Evolutionary conservation across 495 filamentous ascomycete species (phyloP).

Genomic region (Parachaetomium inaequale): DNA sequence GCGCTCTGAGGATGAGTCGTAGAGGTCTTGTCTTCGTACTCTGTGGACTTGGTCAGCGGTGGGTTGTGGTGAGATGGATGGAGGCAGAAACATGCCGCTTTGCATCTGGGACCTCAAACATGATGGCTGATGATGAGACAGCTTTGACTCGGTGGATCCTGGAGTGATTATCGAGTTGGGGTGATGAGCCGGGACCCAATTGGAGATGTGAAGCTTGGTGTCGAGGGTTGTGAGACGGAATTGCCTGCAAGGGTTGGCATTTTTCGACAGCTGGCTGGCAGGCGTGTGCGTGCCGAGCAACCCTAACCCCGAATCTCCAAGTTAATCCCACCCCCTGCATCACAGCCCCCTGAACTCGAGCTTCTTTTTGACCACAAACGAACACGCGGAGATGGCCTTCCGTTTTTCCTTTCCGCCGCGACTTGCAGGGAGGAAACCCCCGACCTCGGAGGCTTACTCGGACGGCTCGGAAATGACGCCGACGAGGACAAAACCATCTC

Average conservation of each 20-base stretch:
- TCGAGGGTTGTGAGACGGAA: not conserved
- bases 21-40: slow-evolving; percentile 51
- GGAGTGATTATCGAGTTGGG: not conserved
- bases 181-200: not conserved
- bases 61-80: not conserved
- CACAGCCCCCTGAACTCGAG: not conserved
- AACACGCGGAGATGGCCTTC: not conserved
- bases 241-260: not conserved
- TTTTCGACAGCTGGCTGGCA: not conserved
- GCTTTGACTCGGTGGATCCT: too few species aligned
- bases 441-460: not conserved
- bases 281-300: not conserved
- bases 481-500: not conserved
- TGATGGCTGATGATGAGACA: slow-evolving; percentile 20
- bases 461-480: not conserved
- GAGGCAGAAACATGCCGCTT: slow-evolving; percentile 44
- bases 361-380: not conserved
- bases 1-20: slow-evolving; percentile 34
- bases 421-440: not conserved
- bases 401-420: not conserved
- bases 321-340: not conserved
- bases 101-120: slow-evolving; percentile 53
- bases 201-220: not conserved
- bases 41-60: slow-evolving; percentile 32
- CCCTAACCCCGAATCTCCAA: not conserved